Evolutionary conservation across 768 basidiomycete genomes (phyloP).

Genomic region (Lentinula boryana): DNA sequence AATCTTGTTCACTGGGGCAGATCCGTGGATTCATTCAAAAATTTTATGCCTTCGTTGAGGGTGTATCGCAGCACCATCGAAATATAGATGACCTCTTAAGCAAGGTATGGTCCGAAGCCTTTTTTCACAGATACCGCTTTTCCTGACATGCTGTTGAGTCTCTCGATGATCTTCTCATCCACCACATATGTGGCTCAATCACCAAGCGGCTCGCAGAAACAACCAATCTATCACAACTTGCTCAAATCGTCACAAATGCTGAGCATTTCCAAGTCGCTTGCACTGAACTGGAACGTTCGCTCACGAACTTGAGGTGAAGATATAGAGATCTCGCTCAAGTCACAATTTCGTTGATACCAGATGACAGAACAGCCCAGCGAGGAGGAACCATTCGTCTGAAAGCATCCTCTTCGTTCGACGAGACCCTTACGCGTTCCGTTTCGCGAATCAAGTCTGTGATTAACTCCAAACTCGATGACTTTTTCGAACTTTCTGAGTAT

Average conservation of each 20-base stretch:
- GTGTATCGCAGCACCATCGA: conserved; percentile 84
- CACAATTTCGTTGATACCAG: conserved; percentile 4
- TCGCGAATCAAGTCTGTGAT: conserved; percentile 78
- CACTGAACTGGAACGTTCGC: conserved; percentile 74
- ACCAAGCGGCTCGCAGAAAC: conserved; percentile 67
- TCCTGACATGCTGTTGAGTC: conserved; percentile 45
- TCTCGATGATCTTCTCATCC: conserved; percentile 74
- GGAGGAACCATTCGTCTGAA: conserved; percentile 75
- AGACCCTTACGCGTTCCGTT: conserved; percentile 63
- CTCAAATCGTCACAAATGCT: conserved; percentile 87
- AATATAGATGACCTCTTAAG: conserved; percentile 89
- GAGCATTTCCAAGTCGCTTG: conserved; percentile 89
- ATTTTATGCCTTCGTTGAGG: conserved; percentile 96
- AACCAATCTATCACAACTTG: conserved; percentile 82
- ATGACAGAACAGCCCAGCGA: conserved; percentile 67
- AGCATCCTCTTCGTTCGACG: conserved; percentile 58
- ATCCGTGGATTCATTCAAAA: conserved; percentile 88
- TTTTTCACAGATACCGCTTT: background rate
- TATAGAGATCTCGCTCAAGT: background rate
- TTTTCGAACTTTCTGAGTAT: conserved; percentile 93
- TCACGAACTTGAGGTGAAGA: conserved; percentile 73
- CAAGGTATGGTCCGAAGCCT: conserved; percentile 46
- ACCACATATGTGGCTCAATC: conserved; percentile 72
- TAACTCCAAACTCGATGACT: conserved; percentile 88
- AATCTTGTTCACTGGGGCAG: conserved; percentile 27